Evolutionary conservation across 495 filamentous ascomycete species (phyloP).

Genomic region (Chlorociboria aeruginascens): DNA sequence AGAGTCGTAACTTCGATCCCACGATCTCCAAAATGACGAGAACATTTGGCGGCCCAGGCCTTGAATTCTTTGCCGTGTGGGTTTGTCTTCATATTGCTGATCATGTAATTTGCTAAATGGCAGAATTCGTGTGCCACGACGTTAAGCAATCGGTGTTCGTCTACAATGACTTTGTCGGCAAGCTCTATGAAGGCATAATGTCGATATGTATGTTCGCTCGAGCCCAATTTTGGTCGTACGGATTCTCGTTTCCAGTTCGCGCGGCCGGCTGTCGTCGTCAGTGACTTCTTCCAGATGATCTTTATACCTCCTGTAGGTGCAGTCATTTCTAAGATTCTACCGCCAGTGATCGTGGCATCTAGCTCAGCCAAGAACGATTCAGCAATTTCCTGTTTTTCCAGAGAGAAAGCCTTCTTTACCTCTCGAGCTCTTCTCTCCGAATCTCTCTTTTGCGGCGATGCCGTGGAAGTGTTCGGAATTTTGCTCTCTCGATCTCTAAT

Average conservation of each 20-base stretch:
- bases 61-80: slow-evolving; percentile 83
- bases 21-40: slow-evolving; percentile 30
- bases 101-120: slow-evolving; percentile 81
- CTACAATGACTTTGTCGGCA: slow-evolving; percentile 72
- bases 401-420: slow-evolving; percentile 54
- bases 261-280: slow-evolving; percentile 77
- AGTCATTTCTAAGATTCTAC: slow-evolving; percentile 47
- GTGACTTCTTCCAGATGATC: slow-evolving; percentile 72
- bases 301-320: slow-evolving; percentile 61
- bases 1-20: slow-evolving; percentile 71
- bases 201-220: slow-evolving; percentile 19
- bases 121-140: slow-evolving; percentile 92
- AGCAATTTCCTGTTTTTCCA: slow-evolving; percentile 53
- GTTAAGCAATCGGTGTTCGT: slow-evolving; percentile 67
- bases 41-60: slow-evolving; percentile 40
- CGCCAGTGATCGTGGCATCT: slow-evolving; percentile 51
- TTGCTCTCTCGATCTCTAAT: not conserved
- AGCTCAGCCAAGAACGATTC: slow-evolving; percentile 58
- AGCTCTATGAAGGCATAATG: slow-evolving; percentile 79
- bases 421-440: slow-evolving; percentile 15
- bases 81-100: slow-evolving; percentile 50
- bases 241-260: slow-evolving; percentile 68
- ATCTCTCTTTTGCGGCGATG: slow-evolving; percentile 11
- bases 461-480: slow-evolving; percentile 1
- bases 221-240: slow-evolving; percentile 22